Conservation (phyloP, 345 rosid species). For the Microcos paniculata region DNA sequence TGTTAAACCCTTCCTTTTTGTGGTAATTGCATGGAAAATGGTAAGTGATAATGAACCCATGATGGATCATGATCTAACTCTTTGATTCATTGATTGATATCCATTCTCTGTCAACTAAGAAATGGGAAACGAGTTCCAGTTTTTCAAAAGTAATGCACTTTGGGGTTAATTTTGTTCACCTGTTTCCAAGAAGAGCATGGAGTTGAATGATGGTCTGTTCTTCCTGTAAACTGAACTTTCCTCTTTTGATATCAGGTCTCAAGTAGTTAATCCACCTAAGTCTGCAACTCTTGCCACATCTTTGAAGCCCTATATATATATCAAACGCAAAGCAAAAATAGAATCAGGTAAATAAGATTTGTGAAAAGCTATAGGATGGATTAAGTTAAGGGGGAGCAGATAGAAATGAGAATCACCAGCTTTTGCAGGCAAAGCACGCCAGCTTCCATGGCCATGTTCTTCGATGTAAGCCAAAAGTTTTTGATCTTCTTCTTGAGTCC, state of each 20-base stretch:
- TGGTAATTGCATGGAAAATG: too few relatives aligned
- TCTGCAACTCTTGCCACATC: constrained; percentile 69
- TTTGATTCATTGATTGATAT: too few relatives aligned
- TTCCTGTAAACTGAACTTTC: constrained; percentile 52
- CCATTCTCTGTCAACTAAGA: too few relatives aligned
- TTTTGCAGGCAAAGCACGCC: constrained; percentile 53
- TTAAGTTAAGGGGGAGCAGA: neutral
- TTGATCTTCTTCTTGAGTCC: constrained; percentile 68
- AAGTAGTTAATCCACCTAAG: constrained; percentile 65
- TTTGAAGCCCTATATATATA: constrained; percentile 41
- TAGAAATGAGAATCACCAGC: constrained; percentile 32
- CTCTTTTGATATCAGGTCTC: constrained; percentile 60
- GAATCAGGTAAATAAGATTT: neutral
- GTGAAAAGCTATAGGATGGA: neutral
- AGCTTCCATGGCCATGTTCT: constrained; percentile 54
- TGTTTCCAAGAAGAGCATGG: constrained; percentile 60
- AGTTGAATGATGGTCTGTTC: constrained; percentile 59
- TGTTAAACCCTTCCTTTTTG: too few relatives aligned
- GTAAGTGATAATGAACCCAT: too few relatives aligned
- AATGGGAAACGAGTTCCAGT: too few relatives aligned
- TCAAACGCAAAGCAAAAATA: neutral
- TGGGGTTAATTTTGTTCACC: constrained; percentile 21
- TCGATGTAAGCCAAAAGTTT: constrained; percentile 50
- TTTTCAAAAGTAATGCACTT: too few relatives aligned
- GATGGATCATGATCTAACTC: too few relatives aligned